Evolutionary conservation across 1,139 yeast species (phyloP).

Genomic region (Hansenula anomala): DNA sequence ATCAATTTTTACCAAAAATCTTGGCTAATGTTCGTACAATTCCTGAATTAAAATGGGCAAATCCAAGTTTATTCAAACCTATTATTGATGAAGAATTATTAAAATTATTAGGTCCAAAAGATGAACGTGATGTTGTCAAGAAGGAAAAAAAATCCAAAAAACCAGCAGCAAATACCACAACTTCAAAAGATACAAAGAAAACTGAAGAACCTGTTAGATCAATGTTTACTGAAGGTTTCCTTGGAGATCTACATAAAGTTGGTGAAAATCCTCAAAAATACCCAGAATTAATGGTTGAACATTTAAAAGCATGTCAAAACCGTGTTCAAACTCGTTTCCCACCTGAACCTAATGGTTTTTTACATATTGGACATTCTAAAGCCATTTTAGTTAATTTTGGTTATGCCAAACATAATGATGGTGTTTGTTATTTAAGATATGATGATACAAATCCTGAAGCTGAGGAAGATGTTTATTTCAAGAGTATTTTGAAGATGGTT

Average conservation of each 20-base stretch:
- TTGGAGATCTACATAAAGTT: constrained; percentile 91
- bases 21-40: constrained; percentile 73
- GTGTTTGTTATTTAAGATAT: constrained; percentile 85
- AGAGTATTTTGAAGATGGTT: constrained; percentile 78
- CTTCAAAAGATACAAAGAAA: constrained; percentile 21
- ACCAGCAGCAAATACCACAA: constrained; percentile 15
- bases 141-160: constrained; percentile 56
- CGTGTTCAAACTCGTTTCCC: constrained; percentile 93
- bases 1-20: constrained; percentile 68
- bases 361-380: constrained; percentile 97
- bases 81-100: constrained; percentile 72
- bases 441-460: constrained; percentile 99
- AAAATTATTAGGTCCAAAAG: constrained; percentile 83
- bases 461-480: constrained; percentile 88
- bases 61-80: constrained; percentile 82
- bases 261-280: constrained; percentile 91
- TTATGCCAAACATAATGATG: constrained; percentile 79
- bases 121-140: constrained; percentile 84
- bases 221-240: constrained; percentile 93
- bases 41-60: constrained; percentile 85
- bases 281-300: constrained; percentile 80
- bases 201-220: constrained; percentile 41
- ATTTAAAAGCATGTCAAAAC: constrained; percentile 72
- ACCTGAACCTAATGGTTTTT: constrained; percentile 96
- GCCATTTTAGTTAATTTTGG: constrained; percentile 98